These are phyloP conservation scores for Polygonum maritimum DNA, from an alignment of 148 eudicot genomes.

Conservation along the genomic window DNA sequence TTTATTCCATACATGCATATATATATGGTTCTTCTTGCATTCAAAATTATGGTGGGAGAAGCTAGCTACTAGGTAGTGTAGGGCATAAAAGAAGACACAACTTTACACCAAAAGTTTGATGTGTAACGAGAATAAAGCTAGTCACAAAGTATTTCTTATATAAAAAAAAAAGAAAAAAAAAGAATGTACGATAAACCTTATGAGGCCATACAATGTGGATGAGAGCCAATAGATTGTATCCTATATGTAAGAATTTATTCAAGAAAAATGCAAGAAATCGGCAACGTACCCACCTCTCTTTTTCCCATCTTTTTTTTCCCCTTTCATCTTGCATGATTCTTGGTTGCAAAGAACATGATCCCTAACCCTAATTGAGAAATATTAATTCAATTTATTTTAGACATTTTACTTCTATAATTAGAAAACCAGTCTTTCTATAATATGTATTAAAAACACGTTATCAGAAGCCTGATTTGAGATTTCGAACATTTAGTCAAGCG, in stretches of 20 bases:
- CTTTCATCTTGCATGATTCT: not conserved
- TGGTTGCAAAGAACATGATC: slow-evolving; percentile 1
- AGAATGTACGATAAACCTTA: not conserved
- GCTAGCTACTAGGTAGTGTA: not conserved
- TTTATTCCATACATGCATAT: not conserved
- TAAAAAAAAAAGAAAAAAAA: not conserved
- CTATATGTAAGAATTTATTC: not conserved
- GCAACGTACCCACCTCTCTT: not conserved
- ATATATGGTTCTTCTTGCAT: not conserved
- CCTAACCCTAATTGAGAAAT: not conserved
- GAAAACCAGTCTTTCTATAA: no score
- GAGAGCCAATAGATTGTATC: not conserved
- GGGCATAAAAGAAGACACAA: not conserved
- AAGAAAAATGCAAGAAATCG: not conserved
- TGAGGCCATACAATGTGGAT: not conserved
- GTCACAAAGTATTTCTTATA: not conserved
- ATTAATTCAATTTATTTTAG: not conserved
- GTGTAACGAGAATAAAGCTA: not conserved
- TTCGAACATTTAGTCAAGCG: no score
- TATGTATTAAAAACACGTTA: no score
- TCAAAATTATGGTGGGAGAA: not conserved
- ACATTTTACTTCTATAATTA: no score
- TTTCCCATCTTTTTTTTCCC: not conserved
- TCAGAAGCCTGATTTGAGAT: no score
- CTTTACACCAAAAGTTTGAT: not conserved